Percentiles rank a stretch among this genome's conserved stretches.
Conservation (phyloP, 495 filamentous ascomycete genomes). For the Tuber microsphaerosporum region DNA sequence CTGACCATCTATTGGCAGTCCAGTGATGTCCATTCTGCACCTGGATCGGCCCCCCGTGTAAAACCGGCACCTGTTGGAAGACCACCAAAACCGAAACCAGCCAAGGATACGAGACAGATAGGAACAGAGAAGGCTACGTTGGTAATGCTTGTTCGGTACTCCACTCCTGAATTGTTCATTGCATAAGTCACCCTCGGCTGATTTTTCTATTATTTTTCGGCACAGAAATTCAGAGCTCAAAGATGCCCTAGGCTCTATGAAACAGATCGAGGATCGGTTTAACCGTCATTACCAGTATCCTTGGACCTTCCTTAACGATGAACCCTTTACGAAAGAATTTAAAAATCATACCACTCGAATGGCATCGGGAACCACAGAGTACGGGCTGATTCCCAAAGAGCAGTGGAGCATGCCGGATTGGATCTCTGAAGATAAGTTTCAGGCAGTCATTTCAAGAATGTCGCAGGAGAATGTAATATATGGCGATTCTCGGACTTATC, state of each 20-base stretch:
- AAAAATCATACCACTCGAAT: slow-evolving; percentile 27
- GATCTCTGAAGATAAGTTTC: slow-evolving; percentile 80
- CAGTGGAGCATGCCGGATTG: slow-evolving; percentile 88
- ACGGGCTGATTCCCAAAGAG: slow-evolving; percentile 72
- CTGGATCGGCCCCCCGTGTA: neutral
- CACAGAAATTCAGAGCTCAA: slow-evolving; percentile 37
- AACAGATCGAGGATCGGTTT: slow-evolving; percentile 42
- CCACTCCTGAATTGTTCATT: slow-evolving; percentile 6
- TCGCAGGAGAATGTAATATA: slow-evolving; percentile 83
- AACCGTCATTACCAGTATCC: slow-evolving; percentile 99
- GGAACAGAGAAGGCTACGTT: slow-evolving; percentile 40
- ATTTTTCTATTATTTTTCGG: slow-evolving; percentile 13
- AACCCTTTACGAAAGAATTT: slow-evolving; percentile 75
- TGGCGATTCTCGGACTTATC: slow-evolving; percentile 77
- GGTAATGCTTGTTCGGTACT: slow-evolving; percentile 39
- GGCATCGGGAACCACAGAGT: slow-evolving; percentile 43
- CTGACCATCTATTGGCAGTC: slow-evolving; percentile 29
- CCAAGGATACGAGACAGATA: slow-evolving; percentile 23
- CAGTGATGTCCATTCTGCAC: slow-evolving; percentile 22
- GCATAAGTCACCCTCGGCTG: slow-evolving; percentile 22
- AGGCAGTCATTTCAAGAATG: slow-evolving; percentile 73
- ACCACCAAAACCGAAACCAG: neutral
- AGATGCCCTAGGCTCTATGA: slow-evolving; percentile 39
- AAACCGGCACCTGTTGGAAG: slow-evolving; percentile 1
- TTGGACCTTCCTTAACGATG: slow-evolving; percentile 98